Percentiles rank a stretch among this genome's conserved stretches.
Conservation (phyloP, 768 basidiomycete genomes). For the Leccinum olivaceopallidum region DNA sequence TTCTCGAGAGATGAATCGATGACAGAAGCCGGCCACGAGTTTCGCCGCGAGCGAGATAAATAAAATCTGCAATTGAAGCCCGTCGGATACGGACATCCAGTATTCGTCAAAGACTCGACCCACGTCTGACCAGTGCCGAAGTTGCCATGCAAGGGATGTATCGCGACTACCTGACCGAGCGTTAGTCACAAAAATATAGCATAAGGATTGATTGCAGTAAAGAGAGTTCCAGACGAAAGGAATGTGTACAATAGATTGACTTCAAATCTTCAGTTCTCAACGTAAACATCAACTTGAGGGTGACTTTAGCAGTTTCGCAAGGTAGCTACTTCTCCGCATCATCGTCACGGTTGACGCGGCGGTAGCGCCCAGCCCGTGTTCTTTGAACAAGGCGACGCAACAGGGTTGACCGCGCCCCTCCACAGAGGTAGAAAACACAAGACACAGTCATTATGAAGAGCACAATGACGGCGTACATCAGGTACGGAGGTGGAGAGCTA, state of each 20-base stretch:
- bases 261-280: neutral
- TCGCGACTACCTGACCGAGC: neutral
- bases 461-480: constrained; percentile 25
- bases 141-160: neutral
- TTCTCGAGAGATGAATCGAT: neutral
- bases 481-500: constrained; percentile 8
- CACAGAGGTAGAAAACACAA: constrained; percentile 47
- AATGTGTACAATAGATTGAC: neutral
- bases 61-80: neutral
- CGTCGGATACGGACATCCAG: neutral
- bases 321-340: constrained; percentile 49
- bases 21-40: neutral
- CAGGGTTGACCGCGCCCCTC: constrained; percentile 35
- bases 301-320: neutral
- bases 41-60: neutral
- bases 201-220: neutral
- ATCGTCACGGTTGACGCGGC: constrained; percentile 46
- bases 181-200: neutral
- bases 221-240: neutral
- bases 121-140: neutral
- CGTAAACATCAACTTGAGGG: neutral
- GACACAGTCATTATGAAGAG: constrained; percentile 46
- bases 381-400: constrained; percentile 44
- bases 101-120: too few relatives aligned
- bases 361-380: constrained; percentile 40